These are phyloP conservation scores for Trichoderma harzianum DNA, from an alignment of 2,329 filamentous ascomycete genomes.

Conservation along the genomic window DNA sequence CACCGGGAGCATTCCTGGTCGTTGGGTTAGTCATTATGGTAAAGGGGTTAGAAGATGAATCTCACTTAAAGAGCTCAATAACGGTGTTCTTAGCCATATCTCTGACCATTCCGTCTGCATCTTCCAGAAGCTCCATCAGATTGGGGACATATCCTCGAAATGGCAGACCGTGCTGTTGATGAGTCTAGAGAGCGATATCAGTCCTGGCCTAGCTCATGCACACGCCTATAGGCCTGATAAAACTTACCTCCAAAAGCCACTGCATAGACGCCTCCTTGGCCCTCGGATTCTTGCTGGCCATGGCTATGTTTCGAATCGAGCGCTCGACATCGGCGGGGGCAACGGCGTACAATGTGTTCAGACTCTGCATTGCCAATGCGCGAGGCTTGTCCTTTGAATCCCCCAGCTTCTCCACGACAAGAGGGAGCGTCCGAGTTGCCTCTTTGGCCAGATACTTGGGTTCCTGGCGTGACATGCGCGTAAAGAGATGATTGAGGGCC, in stretches of 20 bases:
- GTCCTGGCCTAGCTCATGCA: not conserved
- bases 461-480: slow-evolving; percentile 81
- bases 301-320: slow-evolving; percentile 71
- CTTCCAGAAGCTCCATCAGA: slow-evolving; percentile 83
- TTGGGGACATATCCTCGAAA: slow-evolving; percentile 81
- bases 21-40: slow-evolving; percentile 13
- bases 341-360: slow-evolving; percentile 72
- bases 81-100: slow-evolving; percentile 80
- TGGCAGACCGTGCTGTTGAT: slow-evolving; percentile 71
- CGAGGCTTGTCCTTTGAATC: slow-evolving; percentile 86
- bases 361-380: slow-evolving; percentile 67
- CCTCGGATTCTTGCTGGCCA: slow-evolving; percentile 75
- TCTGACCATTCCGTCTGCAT: slow-evolving; percentile 82
- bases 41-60: not conserved
- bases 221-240: not conserved
- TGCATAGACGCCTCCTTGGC: slow-evolving; percentile 82
- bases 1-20: slow-evolving; percentile 67
- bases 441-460: slow-evolving; percentile 69
- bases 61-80: slow-evolving; percentile 79
- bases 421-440: slow-evolving; percentile 65
- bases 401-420: slow-evolving; percentile 80
- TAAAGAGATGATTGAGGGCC: slow-evolving; percentile 81
- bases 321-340: slow-evolving; percentile 73
- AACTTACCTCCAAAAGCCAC: slow-evolving; percentile 72
- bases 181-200: slow-evolving; percentile 58